Conservation (phyloP, 495 filamentous ascomycete genomes). For the Trichoderma erinaceum region DNA sequence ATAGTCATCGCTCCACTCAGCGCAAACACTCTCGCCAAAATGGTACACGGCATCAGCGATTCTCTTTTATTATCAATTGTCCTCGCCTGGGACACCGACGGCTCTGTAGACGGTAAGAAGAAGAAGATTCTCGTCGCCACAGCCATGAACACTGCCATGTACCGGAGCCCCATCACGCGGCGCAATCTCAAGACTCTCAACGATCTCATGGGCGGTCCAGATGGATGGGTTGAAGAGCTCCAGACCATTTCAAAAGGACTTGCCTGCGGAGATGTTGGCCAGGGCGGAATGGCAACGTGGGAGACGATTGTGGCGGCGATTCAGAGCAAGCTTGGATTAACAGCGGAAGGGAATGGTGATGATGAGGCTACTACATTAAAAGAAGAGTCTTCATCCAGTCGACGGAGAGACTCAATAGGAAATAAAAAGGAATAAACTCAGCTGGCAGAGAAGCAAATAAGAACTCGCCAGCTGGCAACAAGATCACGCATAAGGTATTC, state of each 20-base stretch:
- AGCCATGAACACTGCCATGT: conserved; percentile 90
- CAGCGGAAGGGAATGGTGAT: not conserved
- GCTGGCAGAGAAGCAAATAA: too few species aligned
- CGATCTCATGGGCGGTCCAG: conserved; percentile 66
- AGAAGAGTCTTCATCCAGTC: too few species aligned
- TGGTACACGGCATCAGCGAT: conserved; percentile 59
- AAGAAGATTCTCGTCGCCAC: conserved; percentile 57
- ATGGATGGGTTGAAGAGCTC: conserved; percentile 74
- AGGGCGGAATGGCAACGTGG: conserved; percentile 76
- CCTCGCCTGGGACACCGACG: conserved; percentile 82
- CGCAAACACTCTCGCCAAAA: conserved; percentile 78
- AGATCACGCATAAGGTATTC: too few species aligned
- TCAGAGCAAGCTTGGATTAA: not conserved
- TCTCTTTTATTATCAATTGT: conserved; percentile 65
- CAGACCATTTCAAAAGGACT: conserved; percentile 60
- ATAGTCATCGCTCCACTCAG: conserved; percentile 64
- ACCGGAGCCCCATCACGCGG: conserved; percentile 71
- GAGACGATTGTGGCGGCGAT: conserved; percentile 56
- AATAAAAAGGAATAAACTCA: too few species aligned
- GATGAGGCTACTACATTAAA: not conserved
- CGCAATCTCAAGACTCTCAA: conserved; percentile 62
- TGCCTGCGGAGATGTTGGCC: conserved; percentile 76
- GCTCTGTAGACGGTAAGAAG: conserved; percentile 46
- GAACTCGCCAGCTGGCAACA: too few species aligned
- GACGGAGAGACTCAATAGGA: too few species aligned